Evolutionary conservation across 2,329 filamentous ascomycete genomes (phyloP).

Genomic region (Aureobasidium sp.): DNA sequence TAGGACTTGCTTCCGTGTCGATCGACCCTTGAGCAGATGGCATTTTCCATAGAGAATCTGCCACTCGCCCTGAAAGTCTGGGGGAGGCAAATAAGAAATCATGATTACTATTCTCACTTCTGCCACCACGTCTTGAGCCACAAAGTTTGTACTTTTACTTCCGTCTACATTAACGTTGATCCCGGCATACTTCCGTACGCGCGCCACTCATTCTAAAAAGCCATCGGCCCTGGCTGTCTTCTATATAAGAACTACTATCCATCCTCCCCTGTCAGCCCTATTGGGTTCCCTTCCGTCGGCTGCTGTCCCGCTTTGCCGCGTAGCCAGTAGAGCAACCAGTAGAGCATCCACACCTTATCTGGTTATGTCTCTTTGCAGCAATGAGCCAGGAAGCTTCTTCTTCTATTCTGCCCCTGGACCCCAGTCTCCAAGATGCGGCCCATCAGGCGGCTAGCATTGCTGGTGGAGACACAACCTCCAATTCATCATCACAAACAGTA

Average conservation of each 20-base stretch:
- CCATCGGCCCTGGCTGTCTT: not conserved
- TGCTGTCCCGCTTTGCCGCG: not conserved
- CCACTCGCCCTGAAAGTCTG: not conserved
- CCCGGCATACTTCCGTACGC: not conserved
- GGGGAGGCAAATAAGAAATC: conserved; percentile 1
- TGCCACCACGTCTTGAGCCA: not conserved
- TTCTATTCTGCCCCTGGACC: not conserved
- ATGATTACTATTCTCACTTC: not conserved
- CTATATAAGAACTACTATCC: not conserved
- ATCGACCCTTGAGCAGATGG: not conserved
- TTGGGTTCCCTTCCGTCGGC: not conserved
- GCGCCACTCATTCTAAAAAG: not conserved
- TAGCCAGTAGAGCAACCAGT: not conserved
- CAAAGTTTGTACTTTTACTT: conserved; percentile 8
- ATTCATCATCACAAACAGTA: not conserved
- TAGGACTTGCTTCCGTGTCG: not conserved
- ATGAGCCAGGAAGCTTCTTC: conserved; percentile 3
- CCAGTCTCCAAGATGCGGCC: not conserved
- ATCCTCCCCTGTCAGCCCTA: not conserved
- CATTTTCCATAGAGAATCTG: not conserved
- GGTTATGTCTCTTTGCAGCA: not conserved
- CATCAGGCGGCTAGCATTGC: not conserved
- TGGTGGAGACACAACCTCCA: not conserved
- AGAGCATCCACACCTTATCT: not conserved
- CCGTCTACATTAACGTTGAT: not conserved